These are phyloP conservation scores for Chalciporus sphaerocephalus DNA, from an alignment of 768 basidiomycete genomes.

Conservation along the genomic window DNA sequence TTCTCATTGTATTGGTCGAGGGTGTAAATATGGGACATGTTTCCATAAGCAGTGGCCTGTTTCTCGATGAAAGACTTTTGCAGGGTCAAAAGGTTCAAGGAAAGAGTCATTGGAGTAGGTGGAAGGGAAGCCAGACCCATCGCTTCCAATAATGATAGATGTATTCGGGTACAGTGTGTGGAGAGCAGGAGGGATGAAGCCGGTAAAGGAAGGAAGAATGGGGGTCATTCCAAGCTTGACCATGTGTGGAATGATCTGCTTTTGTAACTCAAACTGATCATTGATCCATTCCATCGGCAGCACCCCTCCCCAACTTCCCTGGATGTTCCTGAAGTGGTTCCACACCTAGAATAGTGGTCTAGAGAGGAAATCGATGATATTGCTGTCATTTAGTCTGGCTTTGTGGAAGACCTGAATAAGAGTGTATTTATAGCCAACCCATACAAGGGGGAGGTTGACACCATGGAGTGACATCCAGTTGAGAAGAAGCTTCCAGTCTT, in stretches of 20 bases:
- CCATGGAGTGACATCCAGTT: slow-evolving; percentile 42
- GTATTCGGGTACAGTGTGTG: slow-evolving; percentile 31
- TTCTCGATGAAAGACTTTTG: slow-evolving; percentile 39
- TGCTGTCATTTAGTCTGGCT: slow-evolving; percentile 32
- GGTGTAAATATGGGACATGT: slow-evolving; percentile 40
- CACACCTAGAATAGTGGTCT: slow-evolving; percentile 40
- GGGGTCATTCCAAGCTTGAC: slow-evolving; percentile 41
- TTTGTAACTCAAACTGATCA: slow-evolving; percentile 37
- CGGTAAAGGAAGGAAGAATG: slow-evolving; percentile 39
- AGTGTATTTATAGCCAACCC: slow-evolving; percentile 39
- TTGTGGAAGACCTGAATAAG: slow-evolving; percentile 36
- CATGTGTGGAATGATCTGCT: slow-evolving; percentile 36
- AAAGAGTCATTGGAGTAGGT: slow-evolving; percentile 36
- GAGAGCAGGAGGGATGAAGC: slow-evolving; percentile 37
- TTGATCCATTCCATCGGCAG: slow-evolving; percentile 36
- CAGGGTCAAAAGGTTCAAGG: slow-evolving; percentile 39
- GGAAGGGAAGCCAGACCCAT: slow-evolving; percentile 34
- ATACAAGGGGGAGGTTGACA: slow-evolving; percentile 40
- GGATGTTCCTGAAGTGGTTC: slow-evolving; percentile 43
- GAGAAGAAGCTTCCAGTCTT: slow-evolving; percentile 37
- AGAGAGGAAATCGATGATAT: slow-evolving; percentile 34
- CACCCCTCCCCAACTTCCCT: slow-evolving; percentile 36
- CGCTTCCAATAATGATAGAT: slow-evolving; percentile 32
- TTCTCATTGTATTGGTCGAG: slow-evolving; percentile 45
- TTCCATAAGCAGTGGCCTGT: slow-evolving; percentile 35